These are phyloP conservation scores for Drechslerella dactyloides DNA, from an alignment of 2,329 filamentous ascomycete genomes.

Conservation along the genomic window DNA sequence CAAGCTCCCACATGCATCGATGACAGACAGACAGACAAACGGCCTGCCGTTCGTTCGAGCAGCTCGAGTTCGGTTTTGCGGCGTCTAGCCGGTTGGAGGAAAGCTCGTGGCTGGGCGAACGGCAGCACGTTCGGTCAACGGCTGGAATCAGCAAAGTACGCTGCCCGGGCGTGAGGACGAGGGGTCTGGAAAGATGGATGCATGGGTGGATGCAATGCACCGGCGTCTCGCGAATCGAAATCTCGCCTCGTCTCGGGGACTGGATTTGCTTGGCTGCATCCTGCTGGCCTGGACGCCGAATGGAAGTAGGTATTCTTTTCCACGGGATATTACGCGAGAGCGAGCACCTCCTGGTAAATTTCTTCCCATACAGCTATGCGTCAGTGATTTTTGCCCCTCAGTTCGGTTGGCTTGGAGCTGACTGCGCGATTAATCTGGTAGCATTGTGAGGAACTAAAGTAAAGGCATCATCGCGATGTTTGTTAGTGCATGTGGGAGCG, in stretches of 20 bases:
- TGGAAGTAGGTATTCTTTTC: neutral
- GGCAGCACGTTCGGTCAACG: too few relatives aligned
- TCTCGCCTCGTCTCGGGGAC: constrained; percentile 3
- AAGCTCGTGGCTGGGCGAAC: too few relatives aligned
- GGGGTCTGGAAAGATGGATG: too few relatives aligned
- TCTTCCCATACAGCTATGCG: neutral
- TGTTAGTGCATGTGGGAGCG: constrained; percentile 15
- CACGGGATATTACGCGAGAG: too few relatives aligned
- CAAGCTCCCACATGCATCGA: too few relatives aligned
- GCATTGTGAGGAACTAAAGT: neutral
- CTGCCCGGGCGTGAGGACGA: too few relatives aligned
- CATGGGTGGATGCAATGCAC: neutral
- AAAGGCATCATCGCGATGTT: neutral
- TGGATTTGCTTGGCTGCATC: neutral
- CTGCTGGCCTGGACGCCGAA: constrained; percentile 1
- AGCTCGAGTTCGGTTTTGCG: too few relatives aligned
- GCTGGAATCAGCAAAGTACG: too few relatives aligned
- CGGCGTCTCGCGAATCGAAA: neutral
- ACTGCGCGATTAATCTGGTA: neutral
- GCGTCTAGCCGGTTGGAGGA: too few relatives aligned
- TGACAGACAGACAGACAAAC: too few relatives aligned
- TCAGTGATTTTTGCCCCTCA: neutral
- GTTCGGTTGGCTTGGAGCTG: neutral
- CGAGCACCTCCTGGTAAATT: neutral
- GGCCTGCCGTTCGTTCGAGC: too few relatives aligned